These are phyloP conservation scores for Spizellomyces punctatus DNA, from an alignment of 192 early-diverging fungal genomes.

Conservation along the genomic window DNA sequence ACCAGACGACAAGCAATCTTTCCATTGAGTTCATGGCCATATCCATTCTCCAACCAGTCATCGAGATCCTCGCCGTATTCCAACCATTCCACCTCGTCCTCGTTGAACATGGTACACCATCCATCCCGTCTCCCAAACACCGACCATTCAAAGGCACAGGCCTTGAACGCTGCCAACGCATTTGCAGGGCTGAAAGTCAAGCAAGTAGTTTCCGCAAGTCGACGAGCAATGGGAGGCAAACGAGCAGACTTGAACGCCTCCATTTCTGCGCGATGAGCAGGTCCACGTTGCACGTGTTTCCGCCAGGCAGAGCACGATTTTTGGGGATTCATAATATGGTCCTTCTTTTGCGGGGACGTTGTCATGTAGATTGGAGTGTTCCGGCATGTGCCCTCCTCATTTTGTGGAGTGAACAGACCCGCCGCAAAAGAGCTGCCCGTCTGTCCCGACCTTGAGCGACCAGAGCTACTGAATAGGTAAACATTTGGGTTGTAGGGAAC, in stretches of 20 bases:
- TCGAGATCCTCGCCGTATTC: not conserved
- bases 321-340: not conserved
- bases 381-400: not conserved
- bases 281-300: not conserved
- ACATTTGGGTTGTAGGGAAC: slow-evolving; percentile 2
- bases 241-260: not conserved
- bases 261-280: not conserved
- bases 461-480: not conserved
- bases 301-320: slow-evolving; percentile 1
- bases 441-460: not conserved
- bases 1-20: not conserved
- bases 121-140: not conserved
- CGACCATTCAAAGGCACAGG: not conserved
- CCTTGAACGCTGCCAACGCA: not conserved
- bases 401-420: not conserved
- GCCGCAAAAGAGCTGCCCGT: not conserved
- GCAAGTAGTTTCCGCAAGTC: not conserved
- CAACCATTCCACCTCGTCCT: not conserved
- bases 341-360: not conserved
- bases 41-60: not conserved
- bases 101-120: not conserved
- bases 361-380: slow-evolving; percentile 2
- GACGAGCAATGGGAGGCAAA: not conserved
- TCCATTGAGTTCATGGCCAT: not conserved
- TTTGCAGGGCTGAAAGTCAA: not conserved